Percentiles rank a stretch among this genome's conserved stretches.
Evolutionary conservation across 371 early-diverging fungal species (phyloP).

Genomic region (Mycotypha africana): DNA sequence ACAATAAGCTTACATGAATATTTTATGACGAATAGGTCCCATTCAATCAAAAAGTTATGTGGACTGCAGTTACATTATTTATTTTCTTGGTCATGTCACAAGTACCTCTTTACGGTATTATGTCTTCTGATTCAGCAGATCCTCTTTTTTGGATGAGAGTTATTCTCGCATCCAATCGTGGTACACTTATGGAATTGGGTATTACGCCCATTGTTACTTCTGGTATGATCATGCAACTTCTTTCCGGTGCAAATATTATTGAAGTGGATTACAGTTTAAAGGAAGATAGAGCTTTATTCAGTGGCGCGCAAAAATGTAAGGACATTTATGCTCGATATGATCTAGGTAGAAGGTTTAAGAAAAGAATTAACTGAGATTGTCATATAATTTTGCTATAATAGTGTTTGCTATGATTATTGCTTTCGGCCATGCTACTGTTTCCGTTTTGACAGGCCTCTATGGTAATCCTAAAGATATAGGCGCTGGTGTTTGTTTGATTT

Average conservation of each 20-base stretch:
- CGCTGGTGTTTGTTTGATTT: slow-evolving; percentile 90
- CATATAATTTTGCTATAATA: slow-evolving; percentile 14
- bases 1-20: no score
- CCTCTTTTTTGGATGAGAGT: slow-evolving; percentile 99
- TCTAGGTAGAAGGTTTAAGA: no score
- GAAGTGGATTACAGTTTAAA: slow-evolving; percentile 98
- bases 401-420: slow-evolving; percentile 95
- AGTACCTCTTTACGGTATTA: slow-evolving; percentile 99
- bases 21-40: no score
- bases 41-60: slow-evolving; percentile 98
- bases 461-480: slow-evolving; percentile 97
- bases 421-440: slow-evolving; percentile 98
- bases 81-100: slow-evolving; percentile 99
- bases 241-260: slow-evolving; percentile 97
- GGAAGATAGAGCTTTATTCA: slow-evolving; percentile 98
- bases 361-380: no score
- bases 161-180: slow-evolving; percentile 99
- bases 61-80: slow-evolving; percentile 99
- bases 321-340: no score
- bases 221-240: slow-evolving; percentile 99
- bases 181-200: slow-evolving; percentile 99
- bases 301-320: slow-evolving; percentile 97
- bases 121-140: slow-evolving; percentile 97
- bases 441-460: slow-evolving; percentile 98
- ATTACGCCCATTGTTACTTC: slow-evolving; percentile 99